phyloP scores from a whole-genome alignment of 2,329 filamentous ascomycete species.

The Huntiella omanensis region DNA sequence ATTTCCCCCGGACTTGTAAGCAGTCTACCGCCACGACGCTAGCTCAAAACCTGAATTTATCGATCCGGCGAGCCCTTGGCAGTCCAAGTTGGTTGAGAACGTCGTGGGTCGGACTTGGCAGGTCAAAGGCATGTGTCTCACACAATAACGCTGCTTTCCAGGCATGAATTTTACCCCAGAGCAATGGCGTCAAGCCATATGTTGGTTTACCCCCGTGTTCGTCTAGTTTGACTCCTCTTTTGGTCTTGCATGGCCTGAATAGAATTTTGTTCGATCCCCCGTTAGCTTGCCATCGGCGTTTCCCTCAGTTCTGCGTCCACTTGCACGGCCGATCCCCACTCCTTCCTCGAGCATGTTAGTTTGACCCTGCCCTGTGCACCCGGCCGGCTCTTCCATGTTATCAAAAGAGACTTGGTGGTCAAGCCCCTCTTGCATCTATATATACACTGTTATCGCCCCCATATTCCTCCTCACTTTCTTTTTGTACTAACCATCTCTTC shows the following conservation, averaged over 20 bases:
- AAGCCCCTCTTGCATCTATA: not conserved
- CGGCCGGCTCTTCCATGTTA: not conserved
- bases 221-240: not conserved
- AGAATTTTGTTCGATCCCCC: not conserved
- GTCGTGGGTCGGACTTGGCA: too few species aligned
- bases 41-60: too few species aligned
- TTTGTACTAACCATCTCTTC: not conserved
- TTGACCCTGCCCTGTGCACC: not conserved
- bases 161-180: too few species aligned
- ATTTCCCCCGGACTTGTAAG: too few species aligned
- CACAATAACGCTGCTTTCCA: too few species aligned
- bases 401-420: not conserved
- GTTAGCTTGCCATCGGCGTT: not conserved
- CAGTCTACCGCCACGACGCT: too few species aligned
- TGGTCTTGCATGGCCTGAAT: not conserved
- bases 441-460: conserved; percentile 1
- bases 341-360: not conserved
- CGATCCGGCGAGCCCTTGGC: too few species aligned
- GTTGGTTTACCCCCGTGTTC: not conserved
- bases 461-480: not conserved
- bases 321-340: not conserved
- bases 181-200: not conserved
- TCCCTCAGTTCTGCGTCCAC: not conserved
- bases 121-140: too few species aligned
- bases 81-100: too few species aligned